A percentile compares a stretch with the other conserved stretches of the same genome.
Conservation (phyloP, 805 yeast species). For the Metschnikowia peoriensis region DNA sequence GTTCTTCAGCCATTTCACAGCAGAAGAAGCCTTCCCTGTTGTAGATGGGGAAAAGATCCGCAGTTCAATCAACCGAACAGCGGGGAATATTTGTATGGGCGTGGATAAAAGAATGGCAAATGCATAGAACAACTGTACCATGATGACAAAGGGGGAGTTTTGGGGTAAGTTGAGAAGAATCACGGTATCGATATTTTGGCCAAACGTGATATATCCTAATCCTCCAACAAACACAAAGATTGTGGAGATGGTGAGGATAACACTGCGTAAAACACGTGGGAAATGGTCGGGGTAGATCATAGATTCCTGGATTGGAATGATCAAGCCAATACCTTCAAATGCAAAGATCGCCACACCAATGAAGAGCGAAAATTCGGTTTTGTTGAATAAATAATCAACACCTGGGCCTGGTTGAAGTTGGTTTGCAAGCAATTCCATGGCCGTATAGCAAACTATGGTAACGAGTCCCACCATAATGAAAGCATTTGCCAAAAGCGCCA, state of each 20-base stretch:
- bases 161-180: conserved; percentile 73
- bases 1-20: conserved; percentile 68
- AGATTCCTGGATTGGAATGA: conserved; percentile 79
- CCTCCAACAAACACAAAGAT: conserved; percentile 64
- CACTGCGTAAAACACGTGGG: conserved; percentile 61
- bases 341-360: conserved; percentile 85
- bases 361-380: conserved; percentile 62
- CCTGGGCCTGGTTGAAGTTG: conserved; percentile 42
- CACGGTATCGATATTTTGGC: conserved; percentile 61
- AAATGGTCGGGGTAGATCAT: conserved; percentile 75
- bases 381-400: conserved; percentile 51
- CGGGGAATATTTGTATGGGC: conserved; percentile 80
- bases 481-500: conserved; percentile 69
- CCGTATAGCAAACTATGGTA: conserved; percentile 59
- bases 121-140: conserved; percentile 70
- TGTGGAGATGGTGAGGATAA: conserved; percentile 59
- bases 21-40: conserved; percentile 57
- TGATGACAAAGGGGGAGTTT: conserved; percentile 54
- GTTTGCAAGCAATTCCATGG: conserved; percentile 46
- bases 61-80: conserved; percentile 68
- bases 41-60: conserved; percentile 42
- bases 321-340: conserved; percentile 83
- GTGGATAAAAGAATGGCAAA: conserved; percentile 73
- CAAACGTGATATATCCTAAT: conserved; percentile 70
- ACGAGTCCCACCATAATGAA: conserved; percentile 65